Evolutionary conservation across 139 green algal genomes (phyloP), one percentile per base, ranked within the genome.

Genomic region (Tetradesmus lagerheimii): DNA sequence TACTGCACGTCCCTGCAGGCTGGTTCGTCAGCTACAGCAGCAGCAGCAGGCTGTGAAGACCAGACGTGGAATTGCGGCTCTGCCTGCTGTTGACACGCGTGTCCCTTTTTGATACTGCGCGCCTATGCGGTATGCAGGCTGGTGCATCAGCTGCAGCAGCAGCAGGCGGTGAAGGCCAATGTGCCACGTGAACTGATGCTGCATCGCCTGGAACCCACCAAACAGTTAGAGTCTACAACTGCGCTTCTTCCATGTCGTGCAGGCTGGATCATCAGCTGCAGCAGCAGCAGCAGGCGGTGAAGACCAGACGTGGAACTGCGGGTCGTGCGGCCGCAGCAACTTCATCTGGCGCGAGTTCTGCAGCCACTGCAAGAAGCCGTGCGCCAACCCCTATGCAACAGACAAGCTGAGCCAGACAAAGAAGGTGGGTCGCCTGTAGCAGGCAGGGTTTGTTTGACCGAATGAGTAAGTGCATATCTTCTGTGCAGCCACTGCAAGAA

Each of bases 271-370:
- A 18, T n/a, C 76, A 82, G 37, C 76, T 82, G 23, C 76, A 23
- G 31, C n/a, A 53, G 31, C n/a, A 53, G 23, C 76, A 82, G 71
- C 37, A 16, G 35, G 29, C 12, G 83, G 64, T 4, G 83, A 80
- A 20, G 64, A 88, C n/a, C 83, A 88, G 64, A 29, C 25, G 67
- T 93, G 91, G 91, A 92, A 90, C 43, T 93, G 91, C 50, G 45
- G 38, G 20, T 23, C 39, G 29, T 93, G 91, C 38, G 82, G 80
- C 41, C 39, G 53, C 53, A 45, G 45, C 4, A 93, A 92, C 81
- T 91, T 89, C 27, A 4, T 74, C 9, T 92, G 83, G 80, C 34
- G 83, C 20, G 83, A 89, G 37, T 88, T 91, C 89, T 93, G 91
- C 85, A 85, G 62, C 85, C 86, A 71, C 16, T 93, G 91, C 80